These are phyloP conservation scores for Exophiala spinifera DNA, from an alignment of 2,329 filamentous ascomycete genomes.

Conservation along the genomic window DNA sequence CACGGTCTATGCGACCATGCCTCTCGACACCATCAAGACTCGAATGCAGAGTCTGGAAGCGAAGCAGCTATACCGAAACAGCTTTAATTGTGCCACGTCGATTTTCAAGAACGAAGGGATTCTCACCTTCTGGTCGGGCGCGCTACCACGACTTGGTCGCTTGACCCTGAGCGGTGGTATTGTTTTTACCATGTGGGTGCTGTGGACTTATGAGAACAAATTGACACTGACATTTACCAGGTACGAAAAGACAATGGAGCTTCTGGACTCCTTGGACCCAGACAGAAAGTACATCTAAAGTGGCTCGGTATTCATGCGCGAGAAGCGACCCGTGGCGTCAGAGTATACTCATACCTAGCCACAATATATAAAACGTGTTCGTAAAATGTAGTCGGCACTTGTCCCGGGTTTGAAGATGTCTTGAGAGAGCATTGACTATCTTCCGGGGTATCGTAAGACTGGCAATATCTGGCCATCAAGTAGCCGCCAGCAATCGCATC, in stretches of 20 bases:
- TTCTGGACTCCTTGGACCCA: conserved; percentile 77
- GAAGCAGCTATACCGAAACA: conserved; percentile 76
- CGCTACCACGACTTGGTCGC: conserved; percentile 77
- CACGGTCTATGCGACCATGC: conserved; percentile 70
- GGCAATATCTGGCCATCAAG: no score
- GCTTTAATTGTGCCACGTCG: conserved; percentile 72
- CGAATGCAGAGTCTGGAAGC: conserved; percentile 97
- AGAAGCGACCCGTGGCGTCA: not conserved
- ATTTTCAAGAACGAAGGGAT: conserved; percentile 89
- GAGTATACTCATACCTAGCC: no score
- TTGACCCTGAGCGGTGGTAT: conserved; percentile 91
- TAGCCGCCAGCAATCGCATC: no score
- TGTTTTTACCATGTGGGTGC: conserved; percentile 81
- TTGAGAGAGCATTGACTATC: not conserved
- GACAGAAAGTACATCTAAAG: conserved; percentile 73
- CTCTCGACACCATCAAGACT: conserved; percentile 92
- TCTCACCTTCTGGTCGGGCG: conserved; percentile 90
- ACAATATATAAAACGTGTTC: not conserved
- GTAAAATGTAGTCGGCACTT: not conserved
- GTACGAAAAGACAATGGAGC: conserved; percentile 95
- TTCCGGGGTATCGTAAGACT: not conserved
- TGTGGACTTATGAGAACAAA: not conserved
- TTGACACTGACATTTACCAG: conserved; percentile 23
- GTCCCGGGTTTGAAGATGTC: no score
- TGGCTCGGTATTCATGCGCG: not conserved